Evolutionary conservation across 1,139 yeast genomes (phyloP), one percentile per base, ranked within the genome.

Genomic region (Kluyveromyces sp.): DNA sequence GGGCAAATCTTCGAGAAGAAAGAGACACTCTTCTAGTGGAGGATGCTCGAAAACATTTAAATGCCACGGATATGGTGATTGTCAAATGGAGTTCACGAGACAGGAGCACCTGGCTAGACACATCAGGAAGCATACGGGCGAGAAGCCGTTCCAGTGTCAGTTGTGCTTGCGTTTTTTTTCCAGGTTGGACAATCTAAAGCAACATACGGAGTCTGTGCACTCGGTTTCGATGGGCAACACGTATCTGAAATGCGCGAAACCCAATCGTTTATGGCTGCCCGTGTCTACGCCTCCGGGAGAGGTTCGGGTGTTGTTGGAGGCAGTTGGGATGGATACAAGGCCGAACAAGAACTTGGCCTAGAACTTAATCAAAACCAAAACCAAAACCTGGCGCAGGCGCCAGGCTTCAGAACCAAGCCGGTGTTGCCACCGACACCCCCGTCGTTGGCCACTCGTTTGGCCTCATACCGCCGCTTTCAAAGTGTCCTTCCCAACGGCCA

Each of bases 81-180:
- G 97, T 65, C 73, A 70, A 48, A 90, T 89, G 96, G 78, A 90
- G 8, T 90, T 89, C 63, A 86, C 95, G 2, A 69, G 96, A 50
- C 80, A 88, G 21, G 97, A 90, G 63, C 97, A 90, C 65, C 73
- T 90, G 56, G 96, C 96, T 2, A 74, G 97, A 51, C 97, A 89
- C 68, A 84, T 88, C 46, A 71, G 97, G 45, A 90, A 89, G 60
- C 97, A 89, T 63, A 89, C 97, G 1, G 97, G 97, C 39, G 97
- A 90, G 65, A 73, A 96, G 48, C 97, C 97, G 1, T 90, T 88
- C 64, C 80, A 87, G 47, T 90, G 97, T 65, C 85, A 85, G 43
- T 78, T 74, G 58, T 90, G 97, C 65, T 73, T 80, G 39, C 81
- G 89, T 58, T 78, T 81, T 60, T 90, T 90, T 61, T 81, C 92